Evolutionary conservation across 2,329 filamentous ascomycete species (phyloP), one percentile per base, ranked within the genome.

Genomic region (Colletotrichum sp.): DNA sequence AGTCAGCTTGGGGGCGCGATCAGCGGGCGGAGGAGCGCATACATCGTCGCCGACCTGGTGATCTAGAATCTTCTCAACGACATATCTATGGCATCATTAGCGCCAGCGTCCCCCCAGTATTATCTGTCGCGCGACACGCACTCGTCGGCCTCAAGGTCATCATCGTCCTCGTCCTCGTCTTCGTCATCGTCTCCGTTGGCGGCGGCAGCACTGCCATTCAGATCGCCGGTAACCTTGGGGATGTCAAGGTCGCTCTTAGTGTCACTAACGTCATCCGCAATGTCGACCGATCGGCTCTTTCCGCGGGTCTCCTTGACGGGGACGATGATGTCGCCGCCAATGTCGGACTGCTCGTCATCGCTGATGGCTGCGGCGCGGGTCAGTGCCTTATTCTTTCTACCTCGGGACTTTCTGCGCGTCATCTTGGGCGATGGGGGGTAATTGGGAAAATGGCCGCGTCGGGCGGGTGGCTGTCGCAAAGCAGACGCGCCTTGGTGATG

Each of bases 31-130:
- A 12, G 30, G 69, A 24, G 48, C 16, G 80, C 87, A 75, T 82
- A 92, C 91, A 67, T 90, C 86, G 48, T 90, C 87, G 48, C 90
- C 87, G 60, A 93, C 88, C 71, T 90, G 88, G 84, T 96, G 95
- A 36, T 86, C 88, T 61, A 93, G 82, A 79, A 97, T 96, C 79
- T 91, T 90, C 82, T 96, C 94, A 6, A 97, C 94, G 16, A 95
- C 90, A 80, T 90, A 96, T 81, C 93, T 95, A 78, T 16, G 30
- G 18, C 55, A 16, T 6, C 7, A 9, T 78, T 70, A 85, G 80
- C 74, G 12, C 4, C 16, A 36, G 32, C 21, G 7, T 15, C 43
- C 5, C 36, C 24, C 26, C 18, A 4, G 6, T 8, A 26, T 21
- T 10, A 7, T 30, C 16, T 15, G 30, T 15, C 34, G 6, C 59